Conservation (phyloP, 352 stramenopile species). For the Phytophthora podocarpi region DNA sequence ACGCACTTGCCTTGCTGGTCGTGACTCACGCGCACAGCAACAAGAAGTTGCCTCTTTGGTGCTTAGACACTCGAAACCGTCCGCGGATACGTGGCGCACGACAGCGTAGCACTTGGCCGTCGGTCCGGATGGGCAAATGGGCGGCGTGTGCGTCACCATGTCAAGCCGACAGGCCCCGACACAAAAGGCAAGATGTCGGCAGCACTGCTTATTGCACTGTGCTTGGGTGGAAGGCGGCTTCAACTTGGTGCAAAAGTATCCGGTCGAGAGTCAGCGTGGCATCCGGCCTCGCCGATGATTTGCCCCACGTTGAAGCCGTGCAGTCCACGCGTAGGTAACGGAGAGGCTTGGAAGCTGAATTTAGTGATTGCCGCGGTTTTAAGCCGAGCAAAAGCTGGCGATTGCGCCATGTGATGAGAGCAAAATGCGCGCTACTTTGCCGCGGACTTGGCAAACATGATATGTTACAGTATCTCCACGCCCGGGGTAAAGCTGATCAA, state of each 20-base stretch:
- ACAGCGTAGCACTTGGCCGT: background rate
- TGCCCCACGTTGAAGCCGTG: slow-evolving; percentile 15
- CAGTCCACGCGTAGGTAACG: slow-evolving; percentile 22
- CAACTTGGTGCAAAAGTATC: slow-evolving; percentile 30
- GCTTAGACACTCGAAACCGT: slow-evolving; percentile 12
- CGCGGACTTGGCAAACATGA: no score
- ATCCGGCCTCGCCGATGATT: slow-evolving; percentile 11
- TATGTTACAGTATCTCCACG: no score
- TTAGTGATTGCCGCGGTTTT: no score
- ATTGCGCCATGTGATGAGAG: background rate
- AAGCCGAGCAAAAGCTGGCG: background rate
- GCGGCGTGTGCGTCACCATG: slow-evolving; percentile 7
- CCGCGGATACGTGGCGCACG: slow-evolving; percentile 1
- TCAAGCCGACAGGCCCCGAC: slow-evolving; percentile 9
- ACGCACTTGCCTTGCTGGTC: background rate
- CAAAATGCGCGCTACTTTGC: slow-evolving; percentile 10
- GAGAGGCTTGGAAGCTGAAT: slow-evolving; percentile 2
- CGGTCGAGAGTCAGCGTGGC: slow-evolving; percentile 26
- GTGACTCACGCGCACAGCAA: background rate
- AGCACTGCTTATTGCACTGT: background rate
- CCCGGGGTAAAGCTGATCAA: no score
- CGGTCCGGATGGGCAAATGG: slow-evolving; percentile 1
- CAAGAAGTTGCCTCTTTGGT: background rate
- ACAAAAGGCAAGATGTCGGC: background rate
- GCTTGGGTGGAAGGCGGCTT: slow-evolving; percentile 7